phyloP scores from a whole-genome alignment of 345 rosid species.

The Gossypium australe region DNA sequence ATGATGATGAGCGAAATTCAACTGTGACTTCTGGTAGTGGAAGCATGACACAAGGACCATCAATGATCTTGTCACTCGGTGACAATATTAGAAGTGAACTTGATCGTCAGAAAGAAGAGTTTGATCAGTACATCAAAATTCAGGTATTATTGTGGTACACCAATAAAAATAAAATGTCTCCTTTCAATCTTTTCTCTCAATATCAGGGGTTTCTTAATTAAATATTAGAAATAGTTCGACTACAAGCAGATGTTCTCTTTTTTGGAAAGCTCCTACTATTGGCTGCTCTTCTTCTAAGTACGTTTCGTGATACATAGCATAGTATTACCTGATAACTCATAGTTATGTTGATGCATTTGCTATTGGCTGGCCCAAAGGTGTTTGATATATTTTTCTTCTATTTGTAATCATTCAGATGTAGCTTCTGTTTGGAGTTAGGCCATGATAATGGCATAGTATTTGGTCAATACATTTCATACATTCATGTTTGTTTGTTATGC shows the following conservation, averaged over 20 bases:
- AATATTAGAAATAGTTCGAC: background rate
- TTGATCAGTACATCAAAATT: conserved; percentile 57
- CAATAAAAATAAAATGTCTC: background rate
- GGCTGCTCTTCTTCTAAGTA: background rate
- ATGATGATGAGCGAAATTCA: conserved; percentile 77
- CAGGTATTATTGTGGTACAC: conserved; percentile 39
- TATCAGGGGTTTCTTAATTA: background rate
- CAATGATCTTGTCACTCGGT: conserved; percentile 52
- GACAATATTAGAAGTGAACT: conserved; percentile 51
- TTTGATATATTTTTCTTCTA: background rate
- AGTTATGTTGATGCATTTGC: background rate
- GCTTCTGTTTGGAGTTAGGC: background rate
- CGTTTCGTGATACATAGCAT: background rate
- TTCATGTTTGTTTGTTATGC: background rate
- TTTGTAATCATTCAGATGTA: background rate
- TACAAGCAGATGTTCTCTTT: background rate
- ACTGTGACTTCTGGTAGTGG: conserved; percentile 72
- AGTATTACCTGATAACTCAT: background rate
- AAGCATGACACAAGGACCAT: conserved; percentile 49
- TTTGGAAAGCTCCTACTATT: background rate
- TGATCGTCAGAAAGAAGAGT: conserved; percentile 64
- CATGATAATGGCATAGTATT: background rate
- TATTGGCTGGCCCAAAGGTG: background rate
- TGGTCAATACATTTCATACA: background rate
- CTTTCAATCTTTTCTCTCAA: background rate